Base-by-base conservation (phyloP, 2,329 filamentous ascomycete species). In the Xylaria sp. region DNA sequence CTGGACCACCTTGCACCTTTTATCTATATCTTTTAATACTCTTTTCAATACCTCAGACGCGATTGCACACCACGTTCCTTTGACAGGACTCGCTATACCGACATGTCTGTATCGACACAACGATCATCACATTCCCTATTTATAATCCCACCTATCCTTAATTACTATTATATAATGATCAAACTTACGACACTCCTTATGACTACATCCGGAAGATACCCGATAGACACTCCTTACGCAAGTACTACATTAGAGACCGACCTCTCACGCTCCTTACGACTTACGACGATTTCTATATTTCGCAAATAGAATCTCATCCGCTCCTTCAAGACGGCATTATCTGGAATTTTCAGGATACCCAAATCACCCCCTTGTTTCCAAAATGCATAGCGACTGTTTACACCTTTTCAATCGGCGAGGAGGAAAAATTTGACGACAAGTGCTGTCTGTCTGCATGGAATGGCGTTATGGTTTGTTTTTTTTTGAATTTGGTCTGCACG, bases 301-400 rank as follows among this genome's bases (percentile, higher is more conserved):
- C 25, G 62, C 70, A 66, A 73, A 79, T 78, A 79, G 76, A 78
- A 79, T 79, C 75, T 79, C 74, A 77, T 76, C 78, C 78, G 74
- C 76, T 81, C 79, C 78, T 78, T 80, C 61, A 75, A 73, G 68
- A 72, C 73, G 75, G 74, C 75, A 77, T 75, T 74, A 74, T 76
- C 78, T 73, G 78, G 74, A 75, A 77, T 76, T 73, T 75, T 71
- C 70, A 77, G 68, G 77, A 80, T 79, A 78, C 76, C 77, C 75
- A 63, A 68, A 61, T 61, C 69, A 71, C 78, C 76, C 82, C 82
- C 79, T 79, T 82, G 65, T 82, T 81, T 72, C 82, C 82, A 83
- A 83, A 84, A 80, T 86, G 85, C 85, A 87, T 87, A 86, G 85
- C 85, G 84, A 84, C 83, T 85, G 82, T 83, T 83, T 82, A 77